Evolutionary conservation across 345 rosid genomes (phyloP).

Genomic region (Tarenaya hassleriana): DNA sequence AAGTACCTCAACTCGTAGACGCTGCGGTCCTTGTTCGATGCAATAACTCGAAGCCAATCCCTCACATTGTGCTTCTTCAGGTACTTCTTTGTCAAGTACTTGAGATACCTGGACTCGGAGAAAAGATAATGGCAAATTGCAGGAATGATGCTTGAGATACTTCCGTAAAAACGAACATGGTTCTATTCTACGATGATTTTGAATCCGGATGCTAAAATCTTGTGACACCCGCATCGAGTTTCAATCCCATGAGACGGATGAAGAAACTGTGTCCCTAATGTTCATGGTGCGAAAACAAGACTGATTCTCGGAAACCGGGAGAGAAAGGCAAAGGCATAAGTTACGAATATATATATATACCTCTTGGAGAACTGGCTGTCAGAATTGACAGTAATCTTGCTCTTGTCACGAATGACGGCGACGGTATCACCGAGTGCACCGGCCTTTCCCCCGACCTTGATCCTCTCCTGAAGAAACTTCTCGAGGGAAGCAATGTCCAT

Average conservation of each 20-base stretch:
- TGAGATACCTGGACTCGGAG: conserved; percentile 39
- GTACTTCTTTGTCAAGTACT: conserved; percentile 28
- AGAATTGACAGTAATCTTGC: conserved; percentile 43
- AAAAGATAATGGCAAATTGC: not conserved
- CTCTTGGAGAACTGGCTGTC: conserved; percentile 50
- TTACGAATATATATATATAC: too few species aligned
- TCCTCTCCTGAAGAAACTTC: conserved; percentile 69
- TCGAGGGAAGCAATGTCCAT: conserved; percentile 75
- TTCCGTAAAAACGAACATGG: not conserved
- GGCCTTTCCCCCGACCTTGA: conserved; percentile 69
- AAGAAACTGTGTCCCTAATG: too few species aligned
- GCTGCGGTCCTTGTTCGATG: conserved; percentile 78
- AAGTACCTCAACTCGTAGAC: conserved; percentile 89
- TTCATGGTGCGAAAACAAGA: too few species aligned
- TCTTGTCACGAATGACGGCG: conserved; percentile 45
- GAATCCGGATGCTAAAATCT: too few species aligned
- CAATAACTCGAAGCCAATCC: conserved; percentile 91
- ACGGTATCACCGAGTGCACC: conserved; percentile 57
- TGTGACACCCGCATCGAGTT: not conserved
- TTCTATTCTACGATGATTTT: too few species aligned
- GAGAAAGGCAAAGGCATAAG: too few species aligned
- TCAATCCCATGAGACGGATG: not conserved
- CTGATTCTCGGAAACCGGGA: too few species aligned
- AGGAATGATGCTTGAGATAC: too few species aligned
- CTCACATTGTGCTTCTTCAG: conserved; percentile 90